These are phyloP conservation scores for Starmerella geochares DNA, from an alignment of 805 yeast genomes.

Conservation along the genomic window DNA sequence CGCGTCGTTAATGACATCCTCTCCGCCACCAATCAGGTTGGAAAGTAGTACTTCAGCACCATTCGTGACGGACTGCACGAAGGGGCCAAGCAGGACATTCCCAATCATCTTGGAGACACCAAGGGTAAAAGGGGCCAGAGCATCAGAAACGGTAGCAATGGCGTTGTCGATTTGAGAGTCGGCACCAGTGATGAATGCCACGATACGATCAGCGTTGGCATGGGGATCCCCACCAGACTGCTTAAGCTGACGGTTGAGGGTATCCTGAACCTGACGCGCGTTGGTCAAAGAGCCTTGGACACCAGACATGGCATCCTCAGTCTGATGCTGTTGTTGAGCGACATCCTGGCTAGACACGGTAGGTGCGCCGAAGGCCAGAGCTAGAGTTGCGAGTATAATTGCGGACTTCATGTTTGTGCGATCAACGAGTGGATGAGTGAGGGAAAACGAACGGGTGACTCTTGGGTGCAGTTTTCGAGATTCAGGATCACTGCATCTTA, in stretches of 20 bases:
- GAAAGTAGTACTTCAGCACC: slow-evolving; percentile 30
- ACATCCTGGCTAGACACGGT: background rate
- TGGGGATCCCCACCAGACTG: slow-evolving; percentile 20
- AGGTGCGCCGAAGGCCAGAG: slow-evolving; percentile 20
- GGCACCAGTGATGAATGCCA: slow-evolving; percentile 28
- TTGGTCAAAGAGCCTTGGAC: slow-evolving; percentile 20
- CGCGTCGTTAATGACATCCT: slow-evolving; percentile 25
- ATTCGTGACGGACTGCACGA: slow-evolving; percentile 28
- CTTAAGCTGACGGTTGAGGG: slow-evolving; percentile 19
- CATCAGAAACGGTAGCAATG: slow-evolving; percentile 20
- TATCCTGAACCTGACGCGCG: slow-evolving; percentile 20
- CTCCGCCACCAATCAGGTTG: slow-evolving; percentile 25
- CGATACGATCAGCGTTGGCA: slow-evolving; percentile 22
- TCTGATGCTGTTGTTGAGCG: background rate
- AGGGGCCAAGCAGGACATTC: slow-evolving; percentile 25
- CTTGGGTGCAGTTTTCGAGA: background rate
- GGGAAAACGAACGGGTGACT: background rate
- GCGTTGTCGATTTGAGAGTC: slow-evolving; percentile 32
- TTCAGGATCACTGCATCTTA: background rate
- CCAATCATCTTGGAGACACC: slow-evolving; percentile 27
- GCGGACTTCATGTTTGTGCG: slow-evolving; percentile 15
- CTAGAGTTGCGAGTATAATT: slow-evolving; percentile 19
- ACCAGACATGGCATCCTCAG: slow-evolving; percentile 18
- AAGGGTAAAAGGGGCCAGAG: slow-evolving; percentile 20
- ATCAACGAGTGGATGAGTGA: slow-evolving; percentile 4